phyloP scores from a whole-genome alignment of 2,329 filamentous ascomycete genomes.

The Verticillium nubilum region DNA sequence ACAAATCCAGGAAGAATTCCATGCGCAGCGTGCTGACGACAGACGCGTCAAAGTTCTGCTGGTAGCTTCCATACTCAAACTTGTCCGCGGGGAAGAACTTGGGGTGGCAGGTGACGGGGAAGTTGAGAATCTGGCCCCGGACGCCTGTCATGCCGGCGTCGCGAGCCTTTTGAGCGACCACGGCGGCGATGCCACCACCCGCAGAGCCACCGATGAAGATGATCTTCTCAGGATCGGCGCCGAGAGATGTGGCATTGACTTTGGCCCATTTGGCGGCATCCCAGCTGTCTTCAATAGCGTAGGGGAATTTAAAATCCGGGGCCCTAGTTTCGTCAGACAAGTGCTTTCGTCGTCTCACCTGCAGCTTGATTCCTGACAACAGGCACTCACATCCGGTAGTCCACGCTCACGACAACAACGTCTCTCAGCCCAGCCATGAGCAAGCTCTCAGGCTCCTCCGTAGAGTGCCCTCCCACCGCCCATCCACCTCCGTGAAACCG shows the following conservation, averaged over 20 bases:
- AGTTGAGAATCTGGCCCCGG: slow-evolving; percentile 25
- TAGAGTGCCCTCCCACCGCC: slow-evolving; percentile 25
- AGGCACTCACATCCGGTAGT: slow-evolving; percentile 26
- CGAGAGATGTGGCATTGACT: slow-evolving; percentile 20
- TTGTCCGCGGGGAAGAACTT: slow-evolving; percentile 23
- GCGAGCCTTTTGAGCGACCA: slow-evolving; percentile 22
- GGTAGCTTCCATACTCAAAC: slow-evolving; percentile 28
- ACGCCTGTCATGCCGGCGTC: slow-evolving; percentile 25
- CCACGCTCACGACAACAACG: slow-evolving; percentile 29
- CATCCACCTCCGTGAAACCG: slow-evolving; percentile 32
- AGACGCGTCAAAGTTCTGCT: slow-evolving; percentile 24
- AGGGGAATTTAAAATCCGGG: slow-evolving; percentile 29
- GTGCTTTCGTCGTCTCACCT: too few relatives aligned
- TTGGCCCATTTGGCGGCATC: slow-evolving; percentile 30
- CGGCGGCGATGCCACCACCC: slow-evolving; percentile 25
- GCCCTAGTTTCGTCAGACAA: slow-evolving; percentile 18
- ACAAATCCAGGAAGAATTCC: slow-evolving; percentile 29
- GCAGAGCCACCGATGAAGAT: slow-evolving; percentile 29
- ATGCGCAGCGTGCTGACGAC: slow-evolving; percentile 21
- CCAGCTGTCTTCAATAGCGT: slow-evolving; percentile 26
- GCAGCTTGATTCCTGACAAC: neutral
- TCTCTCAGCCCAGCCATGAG: slow-evolving; percentile 23
- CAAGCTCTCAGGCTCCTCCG: slow-evolving; percentile 28
- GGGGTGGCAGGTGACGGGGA: slow-evolving; percentile 29
- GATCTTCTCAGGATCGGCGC: slow-evolving; percentile 26